Percentiles rank a stretch among this genome's conserved stretches.
These are phyloP conservation scores for Pichia sp. DNA, from an alignment of 1,139 yeast species.

Conservation along the genomic window DNA sequence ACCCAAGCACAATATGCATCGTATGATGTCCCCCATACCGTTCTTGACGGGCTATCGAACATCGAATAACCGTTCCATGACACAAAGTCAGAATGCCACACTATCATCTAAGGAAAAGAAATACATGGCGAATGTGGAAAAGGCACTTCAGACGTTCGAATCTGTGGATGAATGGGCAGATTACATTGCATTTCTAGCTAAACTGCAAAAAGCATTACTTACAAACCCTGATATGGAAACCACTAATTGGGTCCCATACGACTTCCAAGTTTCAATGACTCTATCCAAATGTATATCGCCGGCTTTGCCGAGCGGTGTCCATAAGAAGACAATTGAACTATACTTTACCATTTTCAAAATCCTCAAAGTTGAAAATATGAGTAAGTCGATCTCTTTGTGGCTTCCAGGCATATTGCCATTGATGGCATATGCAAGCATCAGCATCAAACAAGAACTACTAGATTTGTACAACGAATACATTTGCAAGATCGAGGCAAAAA, in stretches of 20 bases:
- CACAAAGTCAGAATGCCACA: constrained; percentile 15
- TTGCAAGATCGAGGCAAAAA: constrained; percentile 45
- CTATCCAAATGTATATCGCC: constrained; percentile 70
- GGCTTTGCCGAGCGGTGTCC: constrained; percentile 89
- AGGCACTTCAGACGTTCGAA: constrained; percentile 72
- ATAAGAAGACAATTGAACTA: constrained; percentile 76
- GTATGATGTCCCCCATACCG: constrained; percentile 29
- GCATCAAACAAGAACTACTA: constrained; percentile 74
- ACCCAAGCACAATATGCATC: constrained; percentile 14
- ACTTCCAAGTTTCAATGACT: constrained; percentile 46
- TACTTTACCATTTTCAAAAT: constrained; percentile 66
- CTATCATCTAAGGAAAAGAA: constrained; percentile 60
- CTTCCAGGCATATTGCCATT: constrained; percentile 85
- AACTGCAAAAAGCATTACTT: constrained; percentile 66
- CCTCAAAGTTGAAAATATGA: constrained; percentile 49
- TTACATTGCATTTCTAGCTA: constrained; percentile 80
- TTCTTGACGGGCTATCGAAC: constrained; percentile 22
- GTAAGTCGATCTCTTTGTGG: constrained; percentile 62
- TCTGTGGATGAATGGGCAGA: constrained; percentile 96
- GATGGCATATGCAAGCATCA: constrained; percentile 81
- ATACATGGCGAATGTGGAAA: constrained; percentile 61
- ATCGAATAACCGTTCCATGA: constrained; percentile 10
- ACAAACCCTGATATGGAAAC: constrained; percentile 33
- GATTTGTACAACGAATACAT: constrained; percentile 55
- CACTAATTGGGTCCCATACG: constrained; percentile 50